A percentile compares a stretch with the other conserved stretches of the same genome.
Conservation (phyloP, 192 early-diverging fungal genomes). For the Coemansia sp. region DNA sequence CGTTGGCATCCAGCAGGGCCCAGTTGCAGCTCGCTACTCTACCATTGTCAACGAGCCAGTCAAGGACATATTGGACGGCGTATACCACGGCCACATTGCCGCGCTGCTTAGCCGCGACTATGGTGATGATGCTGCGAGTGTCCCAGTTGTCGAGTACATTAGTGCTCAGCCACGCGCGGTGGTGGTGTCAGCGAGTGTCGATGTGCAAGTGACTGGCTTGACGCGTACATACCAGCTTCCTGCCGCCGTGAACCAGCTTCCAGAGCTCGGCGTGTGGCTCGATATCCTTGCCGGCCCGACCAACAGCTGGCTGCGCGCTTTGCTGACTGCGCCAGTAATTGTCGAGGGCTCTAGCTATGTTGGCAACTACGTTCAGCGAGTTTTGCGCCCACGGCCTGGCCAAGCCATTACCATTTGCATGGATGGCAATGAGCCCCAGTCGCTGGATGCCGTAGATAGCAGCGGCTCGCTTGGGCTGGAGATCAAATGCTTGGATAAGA, state of each 20-base stretch:
- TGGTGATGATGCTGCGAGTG: conserved; percentile 56
- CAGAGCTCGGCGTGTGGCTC: conserved; percentile 59
- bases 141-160: conserved; percentile 84
- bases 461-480: not conserved
- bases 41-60: conserved; percentile 82
- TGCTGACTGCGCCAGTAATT: conserved; percentile 70
- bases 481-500: not conserved
- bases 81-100: conserved; percentile 80
- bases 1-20: conserved; percentile 87
- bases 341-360: conserved; percentile 67
- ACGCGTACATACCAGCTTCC: conserved; percentile 17
- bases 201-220: not conserved
- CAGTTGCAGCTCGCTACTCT: conserved; percentile 77
- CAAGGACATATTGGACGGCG: conserved; percentile 82
- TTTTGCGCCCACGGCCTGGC: conserved; percentile 62
- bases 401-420: conserved; percentile 42
- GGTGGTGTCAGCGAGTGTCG: not conserved
- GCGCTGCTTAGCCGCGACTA: conserved; percentile 76
- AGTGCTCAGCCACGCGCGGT: conserved; percentile 17
- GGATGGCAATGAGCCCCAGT: not conserved
- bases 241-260: not conserved
- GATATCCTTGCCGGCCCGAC: conserved; percentile 68
- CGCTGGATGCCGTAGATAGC: not conserved
- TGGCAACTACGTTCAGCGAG: conserved; percentile 61
- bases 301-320: conserved; percentile 82